These are phyloP conservation scores for Wickerhamomyces queroliae DNA, from an alignment of 805 yeast species.

Conservation along the genomic window DNA sequence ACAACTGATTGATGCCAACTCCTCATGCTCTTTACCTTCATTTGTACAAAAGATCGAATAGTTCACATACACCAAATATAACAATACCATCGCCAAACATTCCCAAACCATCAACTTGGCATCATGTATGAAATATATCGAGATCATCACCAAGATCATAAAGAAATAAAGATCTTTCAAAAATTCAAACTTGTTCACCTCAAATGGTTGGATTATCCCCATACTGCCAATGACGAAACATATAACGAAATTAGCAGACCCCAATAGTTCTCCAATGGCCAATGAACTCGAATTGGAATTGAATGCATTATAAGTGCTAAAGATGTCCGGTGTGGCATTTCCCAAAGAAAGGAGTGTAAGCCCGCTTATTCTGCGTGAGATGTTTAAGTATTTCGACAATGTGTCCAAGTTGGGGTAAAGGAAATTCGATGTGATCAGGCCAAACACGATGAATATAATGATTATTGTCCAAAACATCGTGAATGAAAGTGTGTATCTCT, in stretches of 20 bases:
- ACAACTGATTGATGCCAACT: constrained; percentile 11
- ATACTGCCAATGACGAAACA: constrained; percentile 78
- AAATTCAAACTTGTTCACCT: constrained; percentile 47
- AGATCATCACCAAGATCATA: constrained; percentile 38
- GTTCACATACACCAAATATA: constrained; percentile 55
- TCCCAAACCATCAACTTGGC: constrained; percentile 50
- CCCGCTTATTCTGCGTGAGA: constrained; percentile 79
- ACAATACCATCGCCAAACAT: constrained; percentile 48
- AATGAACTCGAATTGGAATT: constrained; percentile 61
- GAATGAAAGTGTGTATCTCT: too few relatives aligned
- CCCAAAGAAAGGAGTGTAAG: constrained; percentile 86
- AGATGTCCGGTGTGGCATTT: constrained; percentile 87
- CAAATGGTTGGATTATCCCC: constrained; percentile 61
- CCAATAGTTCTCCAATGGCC: constrained; percentile 88
- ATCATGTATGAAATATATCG: constrained; percentile 48
- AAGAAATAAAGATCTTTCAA: constrained; percentile 59
- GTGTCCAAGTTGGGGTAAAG: constrained; percentile 73
- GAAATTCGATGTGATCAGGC: constrained; percentile 76
- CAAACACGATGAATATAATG: constrained; percentile 55
- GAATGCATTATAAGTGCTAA: constrained; percentile 82
- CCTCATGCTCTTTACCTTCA: constrained; percentile 26
- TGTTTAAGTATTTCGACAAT: constrained; percentile 52
- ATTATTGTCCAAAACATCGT: constrained; percentile 8
- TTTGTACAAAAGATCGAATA: constrained; percentile 36
- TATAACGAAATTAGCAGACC: constrained; percentile 80